Evolutionary conservation across 495 filamentous ascomycete genomes (phyloP), one percentile per base, ranked within the genome.

Genomic region (Tuber aestivum): DNA sequence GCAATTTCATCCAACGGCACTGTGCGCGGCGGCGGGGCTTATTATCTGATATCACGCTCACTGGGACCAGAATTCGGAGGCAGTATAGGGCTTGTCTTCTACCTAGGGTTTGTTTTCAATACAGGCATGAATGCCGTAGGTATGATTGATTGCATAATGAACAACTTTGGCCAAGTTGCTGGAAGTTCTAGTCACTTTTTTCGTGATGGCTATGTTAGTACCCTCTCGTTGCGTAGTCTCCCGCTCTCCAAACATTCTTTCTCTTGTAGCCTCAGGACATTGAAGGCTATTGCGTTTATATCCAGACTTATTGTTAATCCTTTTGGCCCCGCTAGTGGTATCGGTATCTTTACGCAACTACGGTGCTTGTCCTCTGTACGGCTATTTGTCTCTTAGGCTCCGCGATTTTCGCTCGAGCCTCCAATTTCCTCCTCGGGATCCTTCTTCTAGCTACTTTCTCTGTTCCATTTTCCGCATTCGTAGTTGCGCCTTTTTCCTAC

Each of bases 1-100:
- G 93, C 93, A 35, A 94, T 97, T 82, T 94, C 93, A 41, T 93
- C 92, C 21, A 97, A 97, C 84, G 93, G 93, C 40, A 94, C 93
- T 56, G 93, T 97, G 75, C 90, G 93, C 75, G 93, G 93, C 44
- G 93, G 93, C 21, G 93, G 93, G 68, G 93, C 93, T 41, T 97
- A 97, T 82, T 97, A 95, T 77, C 84, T 97, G 73, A 97, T 97
- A 71, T 96, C 93, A 21, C 89, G 93, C 72, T 94, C 92, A 44
- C 84, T 97, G 32, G 93, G 93, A 7, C 93, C 93, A 20, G 93
- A 97, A 78, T 97, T 97, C 82, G 93, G 93, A 42, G 93, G 93
- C n/a, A 93, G 91, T 7, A 97, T 97, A 71, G 93, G 93, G 4
- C 84, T 96, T n/a, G 90, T 97, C 14, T 95, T 96, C 83, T 97